A percentile compares a stretch with the other conserved stretches of the same genome.
phyloP scores from a whole-genome alignment of 208 protist species.

The Lotmaria passim region DNA sequence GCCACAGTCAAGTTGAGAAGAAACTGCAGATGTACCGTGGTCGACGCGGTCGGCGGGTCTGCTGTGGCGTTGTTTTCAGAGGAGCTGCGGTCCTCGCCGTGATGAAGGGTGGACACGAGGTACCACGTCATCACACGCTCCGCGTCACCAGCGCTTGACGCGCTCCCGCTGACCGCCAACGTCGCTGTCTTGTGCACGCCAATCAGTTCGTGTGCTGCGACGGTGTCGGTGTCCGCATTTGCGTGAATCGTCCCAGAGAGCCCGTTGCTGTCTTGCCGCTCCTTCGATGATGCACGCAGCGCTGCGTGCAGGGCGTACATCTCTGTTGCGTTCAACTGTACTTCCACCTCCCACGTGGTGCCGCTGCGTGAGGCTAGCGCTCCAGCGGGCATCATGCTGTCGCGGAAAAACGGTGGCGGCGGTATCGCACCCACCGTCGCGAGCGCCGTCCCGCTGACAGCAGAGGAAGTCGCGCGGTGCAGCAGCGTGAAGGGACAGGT shows the following conservation, averaged over 20 bases:
- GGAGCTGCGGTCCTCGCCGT: neutral
- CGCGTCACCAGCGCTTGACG: neutral
- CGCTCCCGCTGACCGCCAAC: neutral
- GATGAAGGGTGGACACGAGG: constrained; percentile 15
- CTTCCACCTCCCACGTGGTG: constrained; percentile 22
- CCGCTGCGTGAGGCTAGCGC: constrained; percentile 4
- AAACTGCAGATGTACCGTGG: constrained; percentile 16
- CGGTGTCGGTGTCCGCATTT: neutral
- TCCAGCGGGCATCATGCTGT: neutral
- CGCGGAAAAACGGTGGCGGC: neutral
- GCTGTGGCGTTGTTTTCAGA: too few species aligned
- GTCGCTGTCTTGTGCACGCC: neutral
- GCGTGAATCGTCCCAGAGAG: neutral
- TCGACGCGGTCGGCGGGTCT: neutral
- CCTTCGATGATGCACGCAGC: neutral
- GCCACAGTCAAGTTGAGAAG: constrained; percentile 20
- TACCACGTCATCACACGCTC: constrained; percentile 19
- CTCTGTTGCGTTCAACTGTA: constrained; percentile 34
- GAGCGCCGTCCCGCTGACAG: constrained; percentile 3
- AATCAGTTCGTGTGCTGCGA: constrained; percentile 24
- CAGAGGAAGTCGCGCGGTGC: constrained; percentile 29
- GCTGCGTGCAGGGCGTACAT: constrained; percentile 31
- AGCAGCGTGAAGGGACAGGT: constrained; percentile 30
- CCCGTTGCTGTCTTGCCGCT: neutral
- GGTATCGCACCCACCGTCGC: neutral